Conservation (phyloP, 1,284 basidiomycete genomes). For the Moesziomyces parantarcticus region DNA sequence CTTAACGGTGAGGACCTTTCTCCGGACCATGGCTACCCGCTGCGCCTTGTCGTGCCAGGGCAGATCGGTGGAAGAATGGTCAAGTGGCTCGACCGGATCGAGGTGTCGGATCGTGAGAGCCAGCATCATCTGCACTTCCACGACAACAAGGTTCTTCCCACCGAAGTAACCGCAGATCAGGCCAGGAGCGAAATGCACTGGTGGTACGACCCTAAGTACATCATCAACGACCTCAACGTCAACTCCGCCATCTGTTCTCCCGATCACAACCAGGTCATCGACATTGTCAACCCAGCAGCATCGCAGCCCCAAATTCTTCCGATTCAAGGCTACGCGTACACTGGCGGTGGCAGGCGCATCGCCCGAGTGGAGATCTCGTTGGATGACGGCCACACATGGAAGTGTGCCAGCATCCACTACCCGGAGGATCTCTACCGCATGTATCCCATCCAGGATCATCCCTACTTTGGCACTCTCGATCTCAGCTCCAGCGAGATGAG, state of each 20-base stretch:
- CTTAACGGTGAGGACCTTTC: conserved; percentile 72
- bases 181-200: conserved; percentile 73
- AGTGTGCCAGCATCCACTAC: conserved; percentile 71
- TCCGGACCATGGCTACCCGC: conserved; percentile 77
- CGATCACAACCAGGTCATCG: conserved; percentile 73
- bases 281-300: conserved; percentile 31
- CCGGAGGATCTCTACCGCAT: conserved; percentile 74
- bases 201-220: conserved; percentile 76
- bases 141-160: conserved; percentile 77
- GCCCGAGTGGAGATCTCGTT: conserved; percentile 75
- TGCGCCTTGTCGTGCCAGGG: conserved; percentile 76
- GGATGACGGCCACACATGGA: conserved; percentile 75
- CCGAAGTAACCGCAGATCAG: conserved; percentile 73
- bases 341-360: conserved; percentile 76
- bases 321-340: conserved; percentile 75
- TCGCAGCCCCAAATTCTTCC: conserved; percentile 28
- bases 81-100: conserved; percentile 76
- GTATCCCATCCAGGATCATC: conserved; percentile 61
- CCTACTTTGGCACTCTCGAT: conserved; percentile 70
- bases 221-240: conserved; percentile 74
- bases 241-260: conserved; percentile 76
- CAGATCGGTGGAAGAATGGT: conserved; percentile 74
- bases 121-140: conserved; percentile 70
- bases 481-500: conserved; percentile 73
- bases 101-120: conserved; percentile 73